Conservation (phyloP, 805 yeast genomes). For the Kuraishia ogatae region DNA sequence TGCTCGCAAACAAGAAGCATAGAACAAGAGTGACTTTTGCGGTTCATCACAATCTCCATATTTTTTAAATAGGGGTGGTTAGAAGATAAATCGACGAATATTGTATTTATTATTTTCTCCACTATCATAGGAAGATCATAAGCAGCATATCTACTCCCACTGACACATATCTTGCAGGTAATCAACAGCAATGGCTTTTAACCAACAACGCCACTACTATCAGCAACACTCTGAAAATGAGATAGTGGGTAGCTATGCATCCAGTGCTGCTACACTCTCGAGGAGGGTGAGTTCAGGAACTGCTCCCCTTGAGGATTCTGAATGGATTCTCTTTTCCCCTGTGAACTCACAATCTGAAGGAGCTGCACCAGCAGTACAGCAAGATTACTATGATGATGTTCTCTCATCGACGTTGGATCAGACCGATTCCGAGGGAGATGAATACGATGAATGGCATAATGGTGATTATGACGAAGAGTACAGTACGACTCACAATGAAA, state of each 20-base stretch:
- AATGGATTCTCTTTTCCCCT: conserved; percentile 24
- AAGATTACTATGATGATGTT: conserved; percentile 15
- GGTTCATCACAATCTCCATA: not conserved
- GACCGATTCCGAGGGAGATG: conserved; percentile 3
- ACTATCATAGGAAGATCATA: too few species aligned
- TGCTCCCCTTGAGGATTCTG: conserved; percentile 13
- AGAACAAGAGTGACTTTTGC: not conserved
- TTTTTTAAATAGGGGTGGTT: not conserved
- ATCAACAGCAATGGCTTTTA: not conserved
- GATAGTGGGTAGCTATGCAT: not conserved
- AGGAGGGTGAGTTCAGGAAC: not conserved
- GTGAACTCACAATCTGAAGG: conserved; percentile 7
- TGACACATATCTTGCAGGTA: not conserved
- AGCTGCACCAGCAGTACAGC: conserved; percentile 6
- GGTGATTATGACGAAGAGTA: conserved; percentile 8
- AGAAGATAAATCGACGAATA: not conserved
- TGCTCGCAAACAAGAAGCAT: not conserved
- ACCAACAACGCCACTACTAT: not conserved
- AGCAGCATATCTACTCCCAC: not conserved
- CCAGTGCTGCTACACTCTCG: not conserved
- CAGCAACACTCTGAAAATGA: not conserved
- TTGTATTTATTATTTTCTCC: too few species aligned
- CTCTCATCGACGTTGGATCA: conserved; percentile 13
- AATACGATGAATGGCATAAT: not conserved
- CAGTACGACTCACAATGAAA: conserved; percentile 3